phyloP scores from a whole-genome alignment of 2,329 filamentous ascomycete species.

The Verticillium longisporum region DNA sequence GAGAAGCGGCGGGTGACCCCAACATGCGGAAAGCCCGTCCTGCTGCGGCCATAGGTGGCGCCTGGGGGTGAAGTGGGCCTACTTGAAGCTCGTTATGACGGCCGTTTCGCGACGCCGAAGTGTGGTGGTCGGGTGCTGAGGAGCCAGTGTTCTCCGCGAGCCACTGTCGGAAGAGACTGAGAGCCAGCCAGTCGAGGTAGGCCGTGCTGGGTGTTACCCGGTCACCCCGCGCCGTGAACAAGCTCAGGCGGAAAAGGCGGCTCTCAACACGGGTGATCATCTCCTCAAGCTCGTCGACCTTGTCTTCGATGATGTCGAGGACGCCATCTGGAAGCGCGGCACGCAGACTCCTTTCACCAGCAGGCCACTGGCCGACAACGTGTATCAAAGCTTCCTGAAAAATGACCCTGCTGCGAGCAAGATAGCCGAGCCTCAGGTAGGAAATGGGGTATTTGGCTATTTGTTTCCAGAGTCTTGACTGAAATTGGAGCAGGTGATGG shows the following conservation, averaged over 20 bases:
- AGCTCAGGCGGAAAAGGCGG: constrained; percentile 71
- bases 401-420: constrained; percentile 76
- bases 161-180: constrained; percentile 88
- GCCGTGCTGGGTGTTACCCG: constrained; percentile 71
- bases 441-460: constrained; percentile 93
- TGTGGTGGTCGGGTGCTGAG: constrained; percentile 34
- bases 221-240: constrained; percentile 75
- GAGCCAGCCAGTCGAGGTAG: constrained; percentile 84
- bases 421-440: constrained; percentile 83
- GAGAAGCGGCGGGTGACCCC: constrained; percentile 51
- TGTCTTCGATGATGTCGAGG: constrained; percentile 87
- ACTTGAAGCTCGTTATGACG: constrained; percentile 20
- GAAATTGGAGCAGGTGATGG: constrained; percentile 89
- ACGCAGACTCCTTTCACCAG: constrained; percentile 71
- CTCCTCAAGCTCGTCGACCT: constrained; percentile 86
- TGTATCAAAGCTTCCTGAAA: constrained; percentile 87
- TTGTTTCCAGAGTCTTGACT: constrained; percentile 87
- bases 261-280: constrained; percentile 72
- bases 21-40: constrained; percentile 75
- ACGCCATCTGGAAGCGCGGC: constrained; percentile 67
- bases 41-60: constrained; percentile 47
- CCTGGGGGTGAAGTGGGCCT: constrained; percentile 25
- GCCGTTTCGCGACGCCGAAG: constrained; percentile 19
- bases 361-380: constrained; percentile 90
- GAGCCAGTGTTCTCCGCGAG: constrained; percentile 83